A percentile compares a stretch with the other conserved stretches of the same genome.
Evolutionary conservation across 2,329 filamentous ascomycete species (phyloP).

Genomic region (Fusarium miscanthi): DNA sequence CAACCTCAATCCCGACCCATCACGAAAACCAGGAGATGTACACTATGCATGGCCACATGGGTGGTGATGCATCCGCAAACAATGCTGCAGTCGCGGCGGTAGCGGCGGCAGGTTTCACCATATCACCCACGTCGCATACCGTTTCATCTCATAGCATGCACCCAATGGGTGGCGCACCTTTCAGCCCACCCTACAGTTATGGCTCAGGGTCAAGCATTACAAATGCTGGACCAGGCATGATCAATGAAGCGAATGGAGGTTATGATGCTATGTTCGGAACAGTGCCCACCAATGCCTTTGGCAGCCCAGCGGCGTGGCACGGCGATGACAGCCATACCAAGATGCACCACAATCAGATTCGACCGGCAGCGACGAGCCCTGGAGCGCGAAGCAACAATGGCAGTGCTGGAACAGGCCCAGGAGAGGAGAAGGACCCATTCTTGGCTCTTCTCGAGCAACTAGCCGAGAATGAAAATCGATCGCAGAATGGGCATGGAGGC

Average conservation of each 20-base stretch:
- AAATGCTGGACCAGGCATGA: constrained; percentile 43
- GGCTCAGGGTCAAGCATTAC: constrained; percentile 47
- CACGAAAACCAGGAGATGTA: constrained; percentile 49
- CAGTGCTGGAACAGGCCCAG: constrained; percentile 60
- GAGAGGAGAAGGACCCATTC: constrained; percentile 83
- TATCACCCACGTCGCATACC: constrained; percentile 39
- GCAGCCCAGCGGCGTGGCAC: constrained; percentile 65
- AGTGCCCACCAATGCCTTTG: constrained; percentile 63
- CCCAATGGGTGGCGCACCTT: constrained; percentile 49
- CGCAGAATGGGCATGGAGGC: constrained; percentile 71
- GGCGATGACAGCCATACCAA: constrained; percentile 50
- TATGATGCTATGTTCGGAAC: constrained; percentile 72
- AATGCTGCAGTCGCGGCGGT: constrained; percentile 51
- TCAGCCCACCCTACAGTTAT: constrained; percentile 58
- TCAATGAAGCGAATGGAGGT: constrained; percentile 49
- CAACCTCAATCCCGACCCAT: constrained; percentile 52
- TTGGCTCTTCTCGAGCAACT: constrained; percentile 82
- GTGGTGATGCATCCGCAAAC: constrained; percentile 50
- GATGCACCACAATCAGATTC: constrained; percentile 36
- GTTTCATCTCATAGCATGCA: constrained; percentile 45
- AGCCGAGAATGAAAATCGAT: constrained; percentile 78
- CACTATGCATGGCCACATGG: constrained; percentile 50
- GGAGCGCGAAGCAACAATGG: constrained; percentile 62
- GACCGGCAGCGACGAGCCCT: constrained; percentile 51
- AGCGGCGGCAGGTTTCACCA: constrained; percentile 52